Conservation (phyloP, 2,329 filamentous ascomycete genomes). For the Rhynchosporium secalis region DNA sequence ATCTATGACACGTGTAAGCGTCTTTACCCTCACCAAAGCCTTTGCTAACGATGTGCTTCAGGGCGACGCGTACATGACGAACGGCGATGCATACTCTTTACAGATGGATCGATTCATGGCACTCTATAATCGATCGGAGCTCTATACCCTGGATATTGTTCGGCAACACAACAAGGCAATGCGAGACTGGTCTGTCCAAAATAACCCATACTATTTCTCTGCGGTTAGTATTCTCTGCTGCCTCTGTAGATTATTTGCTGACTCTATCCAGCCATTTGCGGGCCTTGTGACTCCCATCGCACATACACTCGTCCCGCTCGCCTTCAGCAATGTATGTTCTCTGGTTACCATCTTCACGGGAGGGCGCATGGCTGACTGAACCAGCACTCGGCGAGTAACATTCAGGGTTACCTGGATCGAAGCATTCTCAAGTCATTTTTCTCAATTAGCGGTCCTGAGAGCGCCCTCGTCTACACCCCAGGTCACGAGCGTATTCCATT, state of each 20-base stretch:
- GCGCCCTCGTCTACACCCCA: slow-evolving; percentile 16
- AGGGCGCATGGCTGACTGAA: background rate
- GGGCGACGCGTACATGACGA: slow-evolving; percentile 22
- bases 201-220: slow-evolving; percentile 55
- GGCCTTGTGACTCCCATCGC: slow-evolving; percentile 21
- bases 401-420: slow-evolving; percentile 36
- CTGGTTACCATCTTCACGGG: no score
- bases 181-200: slow-evolving; percentile 19
- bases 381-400: slow-evolving; percentile 18
- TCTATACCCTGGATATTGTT: slow-evolving; percentile 23
- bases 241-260: background rate
- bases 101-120: slow-evolving; percentile 20
- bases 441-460: slow-evolving; percentile 25
- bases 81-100: slow-evolving; percentile 19
- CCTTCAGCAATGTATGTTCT: slow-evolving; percentile 15
- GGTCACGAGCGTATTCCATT: slow-evolving; percentile 23
- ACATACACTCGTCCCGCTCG: slow-evolving; percentile 17
- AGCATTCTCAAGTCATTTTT: slow-evolving; percentile 36
- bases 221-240: slow-evolving; percentile 34
- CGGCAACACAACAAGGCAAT: slow-evolving; percentile 21
- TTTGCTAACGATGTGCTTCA: background rate
- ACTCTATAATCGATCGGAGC: slow-evolving; percentile 16
- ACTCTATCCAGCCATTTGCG: slow-evolving; percentile 17
- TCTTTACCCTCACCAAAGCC: background rate
- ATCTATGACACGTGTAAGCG: slow-evolving; percentile 18